A percentile compares a stretch with the other conserved stretches of the same genome.
phyloP scores from a whole-genome alignment of 345 rosid genomes.

The Melastoma malabathricum region DNA sequence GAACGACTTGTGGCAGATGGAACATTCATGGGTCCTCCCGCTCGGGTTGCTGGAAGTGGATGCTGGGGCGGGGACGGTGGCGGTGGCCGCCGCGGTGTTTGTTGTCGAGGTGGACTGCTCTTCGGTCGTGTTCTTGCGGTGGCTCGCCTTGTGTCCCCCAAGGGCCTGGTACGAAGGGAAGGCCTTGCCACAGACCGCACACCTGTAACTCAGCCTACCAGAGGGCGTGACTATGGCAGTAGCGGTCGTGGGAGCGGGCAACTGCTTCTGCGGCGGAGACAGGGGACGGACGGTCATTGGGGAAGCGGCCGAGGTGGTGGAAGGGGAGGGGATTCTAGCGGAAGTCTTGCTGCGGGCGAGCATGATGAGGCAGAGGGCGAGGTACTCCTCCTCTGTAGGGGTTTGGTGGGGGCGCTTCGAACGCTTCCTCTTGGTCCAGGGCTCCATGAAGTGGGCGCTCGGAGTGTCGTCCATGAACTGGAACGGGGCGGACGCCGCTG shows the following conservation, averaged over 20 bases:
- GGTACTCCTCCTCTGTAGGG: conserved; percentile 70
- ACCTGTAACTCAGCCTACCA: conserved; percentile 5
- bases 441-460: conserved; percentile 27
- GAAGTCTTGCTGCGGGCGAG: conserved; percentile 56
- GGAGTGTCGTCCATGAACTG: conserved; percentile 21
- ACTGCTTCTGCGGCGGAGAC: neutral
- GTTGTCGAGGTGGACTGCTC: neutral
- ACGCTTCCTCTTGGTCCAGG: conserved; percentile 77
- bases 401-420: conserved; percentile 58
- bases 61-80: conserved; percentile 8
- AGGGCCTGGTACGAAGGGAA: conserved; percentile 18
- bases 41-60: conserved; percentile 16
- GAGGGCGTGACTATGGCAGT: neutral
- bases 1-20: conserved; percentile 41
- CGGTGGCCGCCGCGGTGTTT: conserved; percentile 1
- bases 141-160: conserved; percentile 22
- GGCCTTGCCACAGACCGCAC: conserved; percentile 13
- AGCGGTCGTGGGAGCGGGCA: neutral
- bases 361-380: conserved; percentile 92
- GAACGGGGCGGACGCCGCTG: conserved; percentile 19
- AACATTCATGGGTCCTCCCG: conserved; percentile 32
- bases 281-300: neutral
- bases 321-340: conserved; percentile 3
- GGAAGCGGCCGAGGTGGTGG: neutral
- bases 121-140: conserved; percentile 7